Evolutionary conservation across 352 stramenopile species (phyloP).

Genomic region (Globisporangium irregulare): DNA sequence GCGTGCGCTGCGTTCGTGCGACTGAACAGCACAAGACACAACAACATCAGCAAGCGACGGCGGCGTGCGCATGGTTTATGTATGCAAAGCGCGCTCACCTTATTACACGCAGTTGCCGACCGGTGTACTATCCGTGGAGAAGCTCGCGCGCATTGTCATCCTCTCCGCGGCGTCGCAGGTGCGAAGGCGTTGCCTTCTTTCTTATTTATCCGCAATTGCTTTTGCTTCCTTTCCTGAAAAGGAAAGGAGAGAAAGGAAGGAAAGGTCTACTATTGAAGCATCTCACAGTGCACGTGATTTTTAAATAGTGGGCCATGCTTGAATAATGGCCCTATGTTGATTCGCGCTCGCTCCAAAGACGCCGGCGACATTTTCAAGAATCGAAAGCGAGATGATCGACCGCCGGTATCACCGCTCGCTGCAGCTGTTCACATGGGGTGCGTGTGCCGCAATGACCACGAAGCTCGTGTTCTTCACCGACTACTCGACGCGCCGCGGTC

Average conservation of each 20-base stretch:
- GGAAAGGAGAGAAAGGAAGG: not conserved
- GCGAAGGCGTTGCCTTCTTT: not conserved
- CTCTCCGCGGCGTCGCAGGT: not conserved
- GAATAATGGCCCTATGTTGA: not conserved
- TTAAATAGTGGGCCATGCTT: not conserved
- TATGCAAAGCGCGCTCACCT: not conserved
- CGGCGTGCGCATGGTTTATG: not conserved
- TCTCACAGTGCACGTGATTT: not conserved
- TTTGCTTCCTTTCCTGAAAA: not conserved
- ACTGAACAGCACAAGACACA: not conserved
- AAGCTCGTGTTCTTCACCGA: slow-evolving; percentile 89
- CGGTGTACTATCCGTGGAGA: not conserved
- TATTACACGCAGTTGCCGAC: not conserved
- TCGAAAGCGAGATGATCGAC: slow-evolving; percentile 63
- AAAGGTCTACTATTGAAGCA: not conserved
- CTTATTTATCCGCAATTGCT: not conserved
- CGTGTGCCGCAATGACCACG: slow-evolving; percentile 72
- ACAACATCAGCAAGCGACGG: not conserved
- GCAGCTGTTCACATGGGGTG: slow-evolving; percentile 80
- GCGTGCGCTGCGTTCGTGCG: not conserved
- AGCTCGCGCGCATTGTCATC: not conserved
- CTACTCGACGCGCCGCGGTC: slow-evolving; percentile 49
- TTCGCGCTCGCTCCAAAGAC: not conserved
- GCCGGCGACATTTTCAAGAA: not conserved
- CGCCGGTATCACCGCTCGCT: slow-evolving; percentile 81